Conservation (phyloP, 495 filamentous ascomycete genomes). For the Podospora australis region DNA sequence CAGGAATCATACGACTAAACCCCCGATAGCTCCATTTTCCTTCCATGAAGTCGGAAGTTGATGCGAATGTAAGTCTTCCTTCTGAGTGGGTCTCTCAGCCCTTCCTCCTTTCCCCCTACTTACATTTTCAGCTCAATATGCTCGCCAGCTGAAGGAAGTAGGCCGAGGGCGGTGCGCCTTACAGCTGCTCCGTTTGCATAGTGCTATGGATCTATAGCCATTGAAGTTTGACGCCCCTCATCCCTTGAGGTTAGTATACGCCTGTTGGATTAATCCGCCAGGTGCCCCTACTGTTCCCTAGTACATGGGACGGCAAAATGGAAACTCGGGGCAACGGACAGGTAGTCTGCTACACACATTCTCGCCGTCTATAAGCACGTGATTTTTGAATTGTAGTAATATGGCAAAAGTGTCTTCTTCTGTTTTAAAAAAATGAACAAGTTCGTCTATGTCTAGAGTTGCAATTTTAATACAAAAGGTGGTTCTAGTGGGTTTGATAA, state of each 20-base stretch:
- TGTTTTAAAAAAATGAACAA: not conserved
- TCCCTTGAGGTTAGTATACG: slow-evolving; percentile 1
- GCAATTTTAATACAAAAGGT: not conserved
- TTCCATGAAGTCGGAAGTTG: not conserved
- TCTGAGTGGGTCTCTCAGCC: slow-evolving; percentile 2
- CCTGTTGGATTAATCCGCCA: not conserved
- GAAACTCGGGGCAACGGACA: not conserved
- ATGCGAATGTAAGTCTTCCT: slow-evolving; percentile 4
- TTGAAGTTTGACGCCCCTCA: slow-evolving; percentile 1
- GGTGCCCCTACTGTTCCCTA: not conserved
- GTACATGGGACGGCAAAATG: not conserved
- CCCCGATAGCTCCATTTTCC: not conserved
- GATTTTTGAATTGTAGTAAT: not conserved
- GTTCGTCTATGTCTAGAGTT: not conserved
- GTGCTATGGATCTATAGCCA: not conserved
- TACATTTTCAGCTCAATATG: slow-evolving; percentile 3
- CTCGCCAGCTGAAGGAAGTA: slow-evolving; percentile 2
- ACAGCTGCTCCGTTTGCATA: not conserved
- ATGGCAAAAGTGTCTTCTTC: not conserved
- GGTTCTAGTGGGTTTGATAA: not conserved
- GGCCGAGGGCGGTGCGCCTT: not conserved
- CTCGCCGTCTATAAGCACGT: not conserved
- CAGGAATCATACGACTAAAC: not conserved
- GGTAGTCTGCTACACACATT: slow-evolving; percentile 1
- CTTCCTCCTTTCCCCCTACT: slow-evolving; percentile 2